Conservation (phyloP, 306 rosid genomes). For the Prunus kanzakura region DNA sequence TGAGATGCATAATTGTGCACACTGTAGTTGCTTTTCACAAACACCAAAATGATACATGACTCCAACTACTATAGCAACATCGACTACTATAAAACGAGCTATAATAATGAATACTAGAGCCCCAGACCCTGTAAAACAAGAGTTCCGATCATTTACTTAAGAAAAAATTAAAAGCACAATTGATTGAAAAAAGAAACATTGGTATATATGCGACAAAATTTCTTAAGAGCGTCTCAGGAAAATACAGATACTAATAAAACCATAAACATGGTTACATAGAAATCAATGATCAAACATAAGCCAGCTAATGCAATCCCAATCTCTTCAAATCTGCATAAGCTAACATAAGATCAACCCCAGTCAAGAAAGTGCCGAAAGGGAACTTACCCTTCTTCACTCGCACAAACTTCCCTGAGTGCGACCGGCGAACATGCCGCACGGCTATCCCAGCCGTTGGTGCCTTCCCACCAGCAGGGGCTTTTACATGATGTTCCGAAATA, state of each 20-base stretch:
- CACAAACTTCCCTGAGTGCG: slow-evolving; percentile 79
- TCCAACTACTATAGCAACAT: not conserved
- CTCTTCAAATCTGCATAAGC: not conserved
- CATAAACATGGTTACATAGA: not conserved
- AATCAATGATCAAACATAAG: not conserved
- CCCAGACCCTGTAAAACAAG: not conserved
- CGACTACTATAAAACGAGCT: not conserved
- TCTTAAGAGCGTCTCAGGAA: not conserved
- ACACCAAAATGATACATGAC: not conserved
- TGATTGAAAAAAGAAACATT: not conserved
- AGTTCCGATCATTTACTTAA: not conserved
- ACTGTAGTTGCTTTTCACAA: not conserved
- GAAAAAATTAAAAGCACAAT: not conserved
- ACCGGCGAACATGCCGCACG: slow-evolving; percentile 76
- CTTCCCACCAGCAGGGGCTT: slow-evolving; percentile 83
- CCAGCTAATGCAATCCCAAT: not conserved
- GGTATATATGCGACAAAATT: not conserved
- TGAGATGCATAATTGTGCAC: not conserved
- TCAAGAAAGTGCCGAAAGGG: not conserved
- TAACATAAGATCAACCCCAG: not conserved
- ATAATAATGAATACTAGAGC: not conserved
- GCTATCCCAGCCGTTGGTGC: slow-evolving; percentile 68
- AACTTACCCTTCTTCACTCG: slow-evolving; percentile 88
- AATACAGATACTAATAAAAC: not conserved
- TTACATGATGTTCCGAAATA: slow-evolving; percentile 69